These are phyloP conservation scores for Lobosporangium transversale DNA, from an alignment of 192 early-diverging fungal species.

Conservation along the genomic window DNA sequence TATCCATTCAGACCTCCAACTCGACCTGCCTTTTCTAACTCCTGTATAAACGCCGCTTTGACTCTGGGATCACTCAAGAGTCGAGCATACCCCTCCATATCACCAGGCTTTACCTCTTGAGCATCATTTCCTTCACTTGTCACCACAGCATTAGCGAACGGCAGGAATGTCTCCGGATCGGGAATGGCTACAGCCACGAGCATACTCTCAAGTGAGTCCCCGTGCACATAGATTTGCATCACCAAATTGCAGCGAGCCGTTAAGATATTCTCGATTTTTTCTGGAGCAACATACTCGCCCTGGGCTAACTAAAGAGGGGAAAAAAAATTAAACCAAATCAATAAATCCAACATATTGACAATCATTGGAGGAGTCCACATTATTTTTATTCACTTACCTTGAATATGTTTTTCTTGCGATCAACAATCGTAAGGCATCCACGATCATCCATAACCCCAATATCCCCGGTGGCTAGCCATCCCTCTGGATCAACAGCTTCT, in stretches of 20 bases:
- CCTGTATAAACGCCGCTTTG: conserved; percentile 57
- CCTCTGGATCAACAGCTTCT: conserved; percentile 78
- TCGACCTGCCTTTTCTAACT: conserved; percentile 67
- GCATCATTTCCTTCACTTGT: not conserved
- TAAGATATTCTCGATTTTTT: conserved; percentile 63
- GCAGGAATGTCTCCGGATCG: conserved; percentile 57
- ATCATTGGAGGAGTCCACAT: no score
- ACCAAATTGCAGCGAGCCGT: conserved; percentile 31
- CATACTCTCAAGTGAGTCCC: conserved; percentile 56
- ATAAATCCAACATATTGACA: no score
- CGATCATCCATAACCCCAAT: conserved; percentile 73
- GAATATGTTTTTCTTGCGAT: conserved; percentile 85
- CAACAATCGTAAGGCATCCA: conserved; percentile 78
- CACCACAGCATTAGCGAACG: conserved; percentile 48
- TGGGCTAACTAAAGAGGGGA: conserved; percentile 46
- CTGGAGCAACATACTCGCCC: conserved; percentile 92
- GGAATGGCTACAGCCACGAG: conserved; percentile 66
- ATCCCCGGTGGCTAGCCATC: conserved; percentile 89
- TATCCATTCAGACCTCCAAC: conserved; percentile 60
- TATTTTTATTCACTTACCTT: no score
- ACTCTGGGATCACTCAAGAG: conserved; percentile 59
- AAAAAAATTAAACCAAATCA: not conserved
- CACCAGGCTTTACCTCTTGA: conserved; percentile 13
- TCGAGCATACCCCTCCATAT: conserved; percentile 37
- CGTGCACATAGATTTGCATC: conserved; percentile 63